Evolutionary conservation across 1,139 yeast species (phyloP), one percentile per base, ranked within the genome.

Genomic region (Williopsis jadinii): DNA sequence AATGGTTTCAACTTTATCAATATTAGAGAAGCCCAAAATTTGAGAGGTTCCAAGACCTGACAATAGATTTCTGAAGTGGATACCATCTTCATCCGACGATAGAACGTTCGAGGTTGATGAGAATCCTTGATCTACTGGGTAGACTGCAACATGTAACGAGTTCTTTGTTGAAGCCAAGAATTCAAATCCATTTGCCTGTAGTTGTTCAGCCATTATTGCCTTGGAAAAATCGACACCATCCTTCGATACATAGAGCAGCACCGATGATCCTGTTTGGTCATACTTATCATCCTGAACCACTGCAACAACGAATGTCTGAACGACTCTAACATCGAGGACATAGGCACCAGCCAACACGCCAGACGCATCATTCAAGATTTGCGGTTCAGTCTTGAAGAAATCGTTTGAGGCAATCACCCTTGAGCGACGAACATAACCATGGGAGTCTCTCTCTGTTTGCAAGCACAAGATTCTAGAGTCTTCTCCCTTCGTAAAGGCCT

Each of bases 21-120:
- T 55, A 15, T 71, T 67, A 3, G 63, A 60, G 43, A 62, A 50
- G 3, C 75, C 75, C n/a, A 60, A 34, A 5, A 50, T 42, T 19
- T 67, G 68, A 14, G 69, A 62, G 10, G 37, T 37, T 37, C 64
- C 63, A 26, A 77, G 67, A 32, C 70, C 59, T 8, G 70, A 74
- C 36, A 77, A 55, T 9, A 74, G 51, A 45, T 68, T 70, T 13
- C 64, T 66, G 59, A 76, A 82, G 40, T 67, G 68, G 34, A 76
- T 56, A 2, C 95, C 94, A 3, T 75, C 64, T 3, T 84, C 77
- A 54, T 82, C 85, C 3, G 87, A 77, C 3, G 75, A 62, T 52
- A 72, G 77, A 11, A 84, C 54, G 9, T 75, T 58, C 56, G 74
- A 37, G 47, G 61, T 38, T 45, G 50, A 11, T 0, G 43, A 28